Evolutionary conservation across 1,284 basidiomycete genomes (phyloP).

Genomic region (Mycocalia duriaeana): DNA sequence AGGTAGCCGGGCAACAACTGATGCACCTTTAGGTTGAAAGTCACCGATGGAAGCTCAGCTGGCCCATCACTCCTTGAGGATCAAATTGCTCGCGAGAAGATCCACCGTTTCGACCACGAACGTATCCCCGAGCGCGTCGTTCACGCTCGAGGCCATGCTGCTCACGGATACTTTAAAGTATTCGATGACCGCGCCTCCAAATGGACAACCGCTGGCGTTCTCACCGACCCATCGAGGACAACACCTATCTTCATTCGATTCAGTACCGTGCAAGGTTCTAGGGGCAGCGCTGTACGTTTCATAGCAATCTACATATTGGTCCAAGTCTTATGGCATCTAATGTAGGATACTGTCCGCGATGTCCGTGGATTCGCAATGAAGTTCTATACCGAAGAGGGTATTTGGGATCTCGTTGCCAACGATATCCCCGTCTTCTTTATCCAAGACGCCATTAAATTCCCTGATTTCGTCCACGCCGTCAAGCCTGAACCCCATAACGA

Average conservation of each 20-base stretch:
- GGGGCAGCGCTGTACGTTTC: conserved; percentile 60
- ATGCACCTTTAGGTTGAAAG: conserved; percentile 43
- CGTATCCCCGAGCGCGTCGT: conserved; percentile 78
- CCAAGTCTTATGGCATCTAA: neutral
- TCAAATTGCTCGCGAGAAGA: conserved; percentile 65
- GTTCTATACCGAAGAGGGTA: conserved; percentile 69
- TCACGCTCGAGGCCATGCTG: conserved; percentile 77
- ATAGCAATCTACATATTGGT: neutral
- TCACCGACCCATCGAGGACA: conserved; percentile 65
- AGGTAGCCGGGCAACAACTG: no score
- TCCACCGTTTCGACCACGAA: conserved; percentile 78
- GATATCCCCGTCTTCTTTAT: conserved; percentile 83
- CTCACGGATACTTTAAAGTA: conserved; percentile 77
- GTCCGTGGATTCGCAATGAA: conserved; percentile 81
- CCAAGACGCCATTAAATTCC: conserved; percentile 80
- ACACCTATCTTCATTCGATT: conserved; percentile 80
- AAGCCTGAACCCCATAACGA: conserved; percentile 81
- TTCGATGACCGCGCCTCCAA: conserved; percentile 59
- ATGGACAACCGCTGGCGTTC: conserved; percentile 61
- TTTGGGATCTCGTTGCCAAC: conserved; percentile 82
- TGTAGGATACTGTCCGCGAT: conserved; percentile 73
- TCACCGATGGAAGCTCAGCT: conserved; percentile 33
- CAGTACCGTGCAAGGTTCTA: conserved; percentile 75
- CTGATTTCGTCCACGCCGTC: conserved; percentile 76
- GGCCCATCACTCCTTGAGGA: conserved; percentile 65